Evolutionary conservation across 1,139 yeast species (phyloP), one percentile per base, ranked within the genome.

Genomic region (Yamadazyma jaroonii): DNA sequence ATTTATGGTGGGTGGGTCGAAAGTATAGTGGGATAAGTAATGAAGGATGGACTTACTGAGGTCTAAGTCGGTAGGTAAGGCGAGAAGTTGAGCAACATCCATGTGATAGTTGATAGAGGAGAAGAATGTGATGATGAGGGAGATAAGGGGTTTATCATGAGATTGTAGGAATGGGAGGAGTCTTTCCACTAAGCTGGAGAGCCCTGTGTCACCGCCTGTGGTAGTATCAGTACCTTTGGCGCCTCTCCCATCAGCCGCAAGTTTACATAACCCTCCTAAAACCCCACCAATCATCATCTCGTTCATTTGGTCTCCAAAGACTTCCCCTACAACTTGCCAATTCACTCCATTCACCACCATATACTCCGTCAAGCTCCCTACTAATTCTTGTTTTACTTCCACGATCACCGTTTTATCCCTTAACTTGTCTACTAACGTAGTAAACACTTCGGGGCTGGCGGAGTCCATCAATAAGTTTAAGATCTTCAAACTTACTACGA

Each of bases 311-410:
- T 17, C 31, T 20, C 37, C 36, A 28, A 38, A 43, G 13, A 48
- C 25, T n/a, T n/a, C n/a, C 3, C 25, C 25, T 8, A 40, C 25
- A 4, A 46, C 41, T 21, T 37, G 29, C 2, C 12, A 24, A 21
- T 39, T 36, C 2, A 46, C 20, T 9, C 2, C n/a, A 20, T 40
- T 44, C 17, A 37, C 27, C 11, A 35, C 13, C 5, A 41, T 30
- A 25, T 39, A 47, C 7, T 30, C 23, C 6, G 47, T 43, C 22
- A 47, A 26, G 7, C 44, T 28, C 21, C 42, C 36, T 30, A 48
- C 28, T 12, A 48, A 32, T 29, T 47, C 49, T n/a, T 39, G 39
- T 30, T 43, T 46, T 21, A 48, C 34, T 9, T 48, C 52, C n/a
- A 46, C 39, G 29, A 43, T 31, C 10, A 47, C 22, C 25, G 46